Conservation (phyloP, 2,329 filamentous ascomycete genomes). For the Aspergillaceae sp. region DNA sequence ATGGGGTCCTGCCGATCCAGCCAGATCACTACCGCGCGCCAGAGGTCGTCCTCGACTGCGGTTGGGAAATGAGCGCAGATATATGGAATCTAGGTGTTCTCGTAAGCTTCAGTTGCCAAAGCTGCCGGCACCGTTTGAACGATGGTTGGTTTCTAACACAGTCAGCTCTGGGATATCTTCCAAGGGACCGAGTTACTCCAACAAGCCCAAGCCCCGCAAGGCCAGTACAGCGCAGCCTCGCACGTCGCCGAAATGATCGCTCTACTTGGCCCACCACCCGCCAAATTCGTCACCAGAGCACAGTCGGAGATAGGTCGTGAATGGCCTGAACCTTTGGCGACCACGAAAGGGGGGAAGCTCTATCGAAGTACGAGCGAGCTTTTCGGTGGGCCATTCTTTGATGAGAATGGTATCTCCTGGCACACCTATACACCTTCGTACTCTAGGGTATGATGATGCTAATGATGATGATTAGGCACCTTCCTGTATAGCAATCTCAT, state of each 20-base stretch:
- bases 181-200: conserved; percentile 24
- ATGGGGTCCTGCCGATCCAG: conserved; percentile 37
- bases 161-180: conserved; percentile 24
- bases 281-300: conserved; percentile 16
- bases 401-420: conserved; percentile 9
- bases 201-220: conserved; percentile 8
- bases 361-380: conserved; percentile 2
- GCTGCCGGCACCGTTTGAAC: conserved; percentile 1
- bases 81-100: conserved; percentile 32
- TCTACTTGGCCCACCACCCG: conserved; percentile 28
- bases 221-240: conserved; percentile 21
- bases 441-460: conserved; percentile 1
- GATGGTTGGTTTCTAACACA: not conserved
- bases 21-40: conserved; percentile 27
- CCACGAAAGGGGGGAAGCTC: too few species aligned
- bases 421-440: not conserved
- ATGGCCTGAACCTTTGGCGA: too few species aligned
- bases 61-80: conserved; percentile 27
- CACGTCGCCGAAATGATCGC: conserved; percentile 36
- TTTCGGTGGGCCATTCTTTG: conserved; percentile 20
- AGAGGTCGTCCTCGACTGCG: conserved; percentile 26
- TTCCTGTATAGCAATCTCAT: conserved; percentile 17
- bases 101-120: conserved; percentile 9
- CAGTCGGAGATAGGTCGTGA: too few species aligned
- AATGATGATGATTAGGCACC: conserved; percentile 12